A percentile compares a stretch with the other conserved stretches of the same genome.
These are phyloP conservation scores for Alternaria alternata DNA, from an alignment of 2,329 filamentous ascomycete genomes.

Conservation along the genomic window DNA sequence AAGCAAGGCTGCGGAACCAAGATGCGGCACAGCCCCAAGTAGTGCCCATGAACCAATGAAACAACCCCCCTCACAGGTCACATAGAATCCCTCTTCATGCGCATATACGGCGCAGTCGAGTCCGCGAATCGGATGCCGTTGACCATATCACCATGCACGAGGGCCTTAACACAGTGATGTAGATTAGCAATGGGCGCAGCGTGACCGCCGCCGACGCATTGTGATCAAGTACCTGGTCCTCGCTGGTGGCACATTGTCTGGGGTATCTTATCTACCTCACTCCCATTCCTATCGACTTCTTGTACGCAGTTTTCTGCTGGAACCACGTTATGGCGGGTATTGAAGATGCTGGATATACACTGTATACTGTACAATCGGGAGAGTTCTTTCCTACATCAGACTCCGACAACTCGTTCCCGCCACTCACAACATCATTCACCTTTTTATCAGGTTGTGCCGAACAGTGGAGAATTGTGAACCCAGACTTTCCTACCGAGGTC, in stretches of 20 bases:
- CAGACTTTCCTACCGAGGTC: neutral
- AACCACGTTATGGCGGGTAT: neutral
- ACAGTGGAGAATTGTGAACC: neutral
- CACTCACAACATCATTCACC: neutral
- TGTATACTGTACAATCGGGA: neutral
- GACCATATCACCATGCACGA: too few species aligned
- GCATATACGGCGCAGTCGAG: too few species aligned
- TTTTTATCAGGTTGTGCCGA: neutral
- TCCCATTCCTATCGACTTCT: too few species aligned
- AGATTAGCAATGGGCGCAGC: too few species aligned
- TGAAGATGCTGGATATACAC: neutral
- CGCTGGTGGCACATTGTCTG: too few species aligned
- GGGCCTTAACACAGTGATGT: rapidly evolving
- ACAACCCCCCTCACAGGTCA: too few species aligned
- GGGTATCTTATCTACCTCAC: too few species aligned
- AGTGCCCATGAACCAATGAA: neutral
- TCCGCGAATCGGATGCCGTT: too few species aligned
- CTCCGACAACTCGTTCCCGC: neutral
- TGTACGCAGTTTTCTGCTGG: neutral
- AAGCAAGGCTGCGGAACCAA: neutral
- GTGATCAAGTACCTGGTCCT: too few species aligned
- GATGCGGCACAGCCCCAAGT: neutral
- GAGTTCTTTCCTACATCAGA: neutral
- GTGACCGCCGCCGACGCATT: too few species aligned
- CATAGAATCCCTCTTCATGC: neutral